A percentile compares a stretch with the other conserved stretches of the same genome.
Evolutionary conservation across 2,329 filamentous ascomycete genomes (phyloP).

Genomic region (Neopestalotiopsis sp.): DNA sequence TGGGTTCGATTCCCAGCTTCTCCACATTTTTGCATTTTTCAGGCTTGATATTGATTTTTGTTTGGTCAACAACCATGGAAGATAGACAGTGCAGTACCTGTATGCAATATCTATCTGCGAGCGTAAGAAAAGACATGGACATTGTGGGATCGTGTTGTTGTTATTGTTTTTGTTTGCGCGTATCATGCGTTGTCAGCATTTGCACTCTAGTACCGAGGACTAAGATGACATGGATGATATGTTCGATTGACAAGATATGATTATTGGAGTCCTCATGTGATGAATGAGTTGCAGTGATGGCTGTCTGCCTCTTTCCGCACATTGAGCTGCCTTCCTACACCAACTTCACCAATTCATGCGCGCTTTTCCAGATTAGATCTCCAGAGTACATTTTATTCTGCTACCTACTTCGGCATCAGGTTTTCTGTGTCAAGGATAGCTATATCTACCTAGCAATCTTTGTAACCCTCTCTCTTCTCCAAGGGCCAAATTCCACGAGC

Average conservation of each 20-base stretch:
- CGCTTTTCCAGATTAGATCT: too few relatives aligned
- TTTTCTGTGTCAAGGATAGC: background rate
- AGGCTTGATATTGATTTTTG: background rate
- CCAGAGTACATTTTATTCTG: slow-evolving; percentile 14
- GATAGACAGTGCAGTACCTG: too few relatives aligned
- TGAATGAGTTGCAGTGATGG: too few relatives aligned
- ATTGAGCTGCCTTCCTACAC: background rate
- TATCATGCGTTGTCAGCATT: too few relatives aligned
- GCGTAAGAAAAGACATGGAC: too few relatives aligned
- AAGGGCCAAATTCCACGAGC: background rate
- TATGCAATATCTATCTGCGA: too few relatives aligned
- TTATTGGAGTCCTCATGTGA: too few relatives aligned
- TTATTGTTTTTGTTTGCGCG: too few relatives aligned
- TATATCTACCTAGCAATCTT: slow-evolving; percentile 5
- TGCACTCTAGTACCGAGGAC: too few relatives aligned
- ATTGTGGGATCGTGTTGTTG: too few relatives aligned
- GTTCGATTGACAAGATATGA: too few relatives aligned
- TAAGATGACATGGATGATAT: too few relatives aligned
- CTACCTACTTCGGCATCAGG: slow-evolving; percentile 12
- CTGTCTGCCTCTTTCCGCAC: background rate
- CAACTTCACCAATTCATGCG: background rate
- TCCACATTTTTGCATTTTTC: slow-evolving; percentile 17
- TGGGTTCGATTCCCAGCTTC: slow-evolving; percentile 24
- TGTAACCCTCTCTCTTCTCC: background rate
- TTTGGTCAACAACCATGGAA: background rate